phyloP scores from a whole-genome alignment of 1,284 basidiomycete species.

The Xanthoconium separans region DNA sequence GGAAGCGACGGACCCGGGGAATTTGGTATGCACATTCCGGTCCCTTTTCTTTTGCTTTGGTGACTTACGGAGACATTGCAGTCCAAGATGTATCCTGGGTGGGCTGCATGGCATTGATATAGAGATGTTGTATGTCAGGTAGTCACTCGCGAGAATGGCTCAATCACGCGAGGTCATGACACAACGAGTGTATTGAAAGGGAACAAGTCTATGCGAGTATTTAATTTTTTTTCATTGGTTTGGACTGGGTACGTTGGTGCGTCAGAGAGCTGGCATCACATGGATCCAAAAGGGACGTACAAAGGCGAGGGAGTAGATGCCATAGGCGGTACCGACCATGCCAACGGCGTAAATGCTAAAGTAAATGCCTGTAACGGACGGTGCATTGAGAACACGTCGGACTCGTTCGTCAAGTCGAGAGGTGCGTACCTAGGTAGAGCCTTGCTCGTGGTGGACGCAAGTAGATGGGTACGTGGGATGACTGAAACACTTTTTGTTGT shows the following conservation, averaged over 20 bases:
- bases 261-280: background rate
- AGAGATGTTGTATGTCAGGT: background rate
- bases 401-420: too few relatives aligned
- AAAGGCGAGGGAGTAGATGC: conserved; percentile 49
- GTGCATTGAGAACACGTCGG: background rate
- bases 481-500: conserved; percentile 54
- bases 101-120: conserved; percentile 77
- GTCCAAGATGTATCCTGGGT: conserved; percentile 83
- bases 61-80: conserved; percentile 27
- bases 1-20: conserved; percentile 73
- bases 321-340: conserved; percentile 50
- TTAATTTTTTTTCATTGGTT: conserved; percentile 27
- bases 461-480: conserved; percentile 43
- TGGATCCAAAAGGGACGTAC: conserved; percentile 37
- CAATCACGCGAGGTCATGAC: background rate
- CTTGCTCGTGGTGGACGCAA: conserved; percentile 46
- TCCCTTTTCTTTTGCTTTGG: background rate
- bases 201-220: conserved; percentile 14
- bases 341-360: conserved; percentile 53
- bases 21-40: conserved; percentile 55
- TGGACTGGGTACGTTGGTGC: conserved; percentile 11
- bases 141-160: background rate
- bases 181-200: conserved; percentile 12
- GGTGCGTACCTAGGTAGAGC: conserved; percentile 46
- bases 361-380: conserved; percentile 47